Percentiles rank a stretch among this genome's conserved stretches.
Evolutionary conservation across 768 basidiomycete genomes (phyloP).

Genomic region (Leccinellum rugosiceps): DNA sequence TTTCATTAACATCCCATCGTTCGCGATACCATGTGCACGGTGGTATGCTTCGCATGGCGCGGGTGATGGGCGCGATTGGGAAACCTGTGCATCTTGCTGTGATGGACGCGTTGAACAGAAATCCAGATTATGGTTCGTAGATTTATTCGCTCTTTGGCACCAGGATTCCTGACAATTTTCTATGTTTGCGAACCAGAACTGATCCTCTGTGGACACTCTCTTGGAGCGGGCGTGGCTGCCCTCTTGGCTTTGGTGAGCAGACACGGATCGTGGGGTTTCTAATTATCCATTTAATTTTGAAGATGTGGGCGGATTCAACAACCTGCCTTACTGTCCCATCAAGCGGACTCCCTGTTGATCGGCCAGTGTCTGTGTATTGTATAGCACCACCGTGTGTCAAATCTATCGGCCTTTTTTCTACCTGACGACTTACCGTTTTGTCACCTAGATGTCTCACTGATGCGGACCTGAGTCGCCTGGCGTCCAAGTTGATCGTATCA

Average conservation of each 20-base stretch:
- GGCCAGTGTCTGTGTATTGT: slow-evolving; percentile 71
- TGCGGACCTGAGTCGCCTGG: slow-evolving; percentile 54
- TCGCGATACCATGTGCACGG: slow-evolving; percentile 66
- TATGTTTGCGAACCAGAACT: slow-evolving; percentile 43
- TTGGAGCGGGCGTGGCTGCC: slow-evolving; percentile 79
- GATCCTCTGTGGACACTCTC: slow-evolving; percentile 77
- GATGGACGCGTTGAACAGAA: slow-evolving; percentile 60
- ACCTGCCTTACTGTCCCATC: slow-evolving; percentile 67
- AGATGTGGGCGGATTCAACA: slow-evolving; percentile 86
- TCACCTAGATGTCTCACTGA: slow-evolving; percentile 57
- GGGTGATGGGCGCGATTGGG: slow-evolving; percentile 71
- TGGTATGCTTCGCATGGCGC: slow-evolving; percentile 78
- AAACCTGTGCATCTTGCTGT: slow-evolving; percentile 78
- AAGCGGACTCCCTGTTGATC: slow-evolving; percentile 65
- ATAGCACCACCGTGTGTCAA: slow-evolving; percentile 72
- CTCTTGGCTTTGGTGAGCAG: slow-evolving; percentile 65
- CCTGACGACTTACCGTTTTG: not conserved
- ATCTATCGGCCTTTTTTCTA: not conserved
- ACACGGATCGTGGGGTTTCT: not conserved
- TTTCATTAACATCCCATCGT: slow-evolving; percentile 17
- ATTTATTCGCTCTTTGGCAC: not conserved
- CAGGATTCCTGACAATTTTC: not conserved
- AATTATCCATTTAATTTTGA: not conserved
- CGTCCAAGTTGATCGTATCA: slow-evolving; percentile 64
- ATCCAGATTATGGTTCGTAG: slow-evolving; percentile 67